Base-by-base conservation (phyloP, 345 rosid genomes). In the Eucalyptus pumila region DNA sequence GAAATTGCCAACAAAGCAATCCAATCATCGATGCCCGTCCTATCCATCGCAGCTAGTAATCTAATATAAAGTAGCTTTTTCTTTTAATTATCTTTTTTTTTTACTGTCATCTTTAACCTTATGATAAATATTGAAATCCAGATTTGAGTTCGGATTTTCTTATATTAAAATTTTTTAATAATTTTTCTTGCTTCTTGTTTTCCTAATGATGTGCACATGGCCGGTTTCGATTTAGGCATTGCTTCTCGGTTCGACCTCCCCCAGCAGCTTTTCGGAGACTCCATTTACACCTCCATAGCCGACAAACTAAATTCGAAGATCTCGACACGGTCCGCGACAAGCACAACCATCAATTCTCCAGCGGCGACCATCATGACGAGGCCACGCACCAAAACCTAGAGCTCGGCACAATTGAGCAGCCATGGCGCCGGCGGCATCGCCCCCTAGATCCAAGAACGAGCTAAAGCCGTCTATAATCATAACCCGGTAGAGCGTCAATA, bases 371-470 rank as follows among this genome's bases (percentile, higher is more conserved):
- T 12, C 86, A 80, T 52, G 90, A 90, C 17, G 91, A 93, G 40
- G 94, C 92, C 72, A 94, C 91, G 17, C 94, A 56, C 62, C 62
- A 56, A 56, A 4, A 91, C 56, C 93, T 94, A 45, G 40, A 1
- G 51, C 51, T 49, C 2, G 51, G 51, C 51, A 49, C 51, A 0
- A 14, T 49, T 6, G 5, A 49, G 6, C 3, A 6, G 62, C 30
- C 65, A 88, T 16, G 87, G 72, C 13, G 54, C 60, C 0, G 90
- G 92, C 2, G 94, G 93, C 65, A 48, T 94, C 54, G 8, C 99
- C 99, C 2, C 93, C 97, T 5, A 98, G 99, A 23, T 97, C 99
- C 24, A 97, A 96, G 89, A 97, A 97, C 95, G 95, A 95, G 89
- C 93, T 96, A 2, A 97, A 95, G 88, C 99, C 99, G 8, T 98